Conservation (phyloP, 352 stramenopile species). For the Hyaloperonospora brassicae region DNA sequence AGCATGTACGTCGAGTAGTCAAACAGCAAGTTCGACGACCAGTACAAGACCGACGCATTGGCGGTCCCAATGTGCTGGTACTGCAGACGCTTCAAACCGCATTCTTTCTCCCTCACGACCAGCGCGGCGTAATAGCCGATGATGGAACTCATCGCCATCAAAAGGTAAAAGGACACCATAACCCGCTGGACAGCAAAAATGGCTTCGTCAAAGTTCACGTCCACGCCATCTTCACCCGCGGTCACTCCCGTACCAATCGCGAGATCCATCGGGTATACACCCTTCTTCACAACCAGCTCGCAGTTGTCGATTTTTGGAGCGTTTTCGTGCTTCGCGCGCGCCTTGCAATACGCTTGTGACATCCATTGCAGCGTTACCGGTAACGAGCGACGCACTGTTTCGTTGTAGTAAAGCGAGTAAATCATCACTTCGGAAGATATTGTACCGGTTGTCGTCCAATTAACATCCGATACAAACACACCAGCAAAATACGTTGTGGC, state of each 20-base stretch:
- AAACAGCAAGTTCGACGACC: slow-evolving; percentile 58
- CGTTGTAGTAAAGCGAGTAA: slow-evolving; percentile 64
- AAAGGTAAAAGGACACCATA: slow-evolving; percentile 86
- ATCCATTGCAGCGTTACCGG: slow-evolving; percentile 53
- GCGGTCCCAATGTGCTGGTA: slow-evolving; percentile 53
- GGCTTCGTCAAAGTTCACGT: slow-evolving; percentile 28
- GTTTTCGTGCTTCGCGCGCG: slow-evolving; percentile 17
- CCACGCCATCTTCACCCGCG: slow-evolving; percentile 15
- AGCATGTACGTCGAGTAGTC: slow-evolving; percentile 46
- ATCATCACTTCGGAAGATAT: slow-evolving; percentile 14
- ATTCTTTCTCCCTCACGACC: slow-evolving; percentile 64
- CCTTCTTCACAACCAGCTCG: slow-evolving; percentile 41
- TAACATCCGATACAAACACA: slow-evolving; percentile 42
- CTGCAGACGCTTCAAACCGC: slow-evolving; percentile 63
- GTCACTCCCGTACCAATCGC: slow-evolving; percentile 16
- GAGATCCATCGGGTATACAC: slow-evolving; percentile 34
- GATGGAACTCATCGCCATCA: slow-evolving; percentile 56
- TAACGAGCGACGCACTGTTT: slow-evolving; percentile 49
- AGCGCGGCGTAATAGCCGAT: slow-evolving; percentile 54
- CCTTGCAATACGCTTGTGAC: slow-evolving; percentile 51
- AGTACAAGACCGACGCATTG: slow-evolving; percentile 52
- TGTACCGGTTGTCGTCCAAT: slow-evolving; percentile 15
- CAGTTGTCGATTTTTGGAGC: slow-evolving; percentile 23
- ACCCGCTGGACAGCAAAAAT: slow-evolving; percentile 65
- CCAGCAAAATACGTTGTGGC: slow-evolving; percentile 49